Conservation (phyloP, 2,329 filamentous ascomycete genomes). For the Aspergillus neoniger region DNA sequence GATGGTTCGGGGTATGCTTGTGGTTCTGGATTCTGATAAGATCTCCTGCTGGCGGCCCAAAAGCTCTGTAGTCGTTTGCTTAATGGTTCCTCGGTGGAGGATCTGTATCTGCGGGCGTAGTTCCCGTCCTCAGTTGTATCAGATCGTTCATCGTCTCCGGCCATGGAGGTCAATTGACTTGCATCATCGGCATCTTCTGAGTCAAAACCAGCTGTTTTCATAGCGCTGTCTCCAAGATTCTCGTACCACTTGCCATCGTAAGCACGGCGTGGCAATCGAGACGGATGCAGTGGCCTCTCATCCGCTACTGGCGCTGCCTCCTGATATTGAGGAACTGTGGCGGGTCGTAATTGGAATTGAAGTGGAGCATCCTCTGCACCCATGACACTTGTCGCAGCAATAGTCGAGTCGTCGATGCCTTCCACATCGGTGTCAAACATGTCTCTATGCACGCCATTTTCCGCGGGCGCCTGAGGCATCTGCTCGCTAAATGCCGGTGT, state of each 20-base stretch:
- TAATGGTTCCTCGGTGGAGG: conserved; percentile 33
- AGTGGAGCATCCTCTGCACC: conserved; percentile 34
- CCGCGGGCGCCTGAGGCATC: conserved; percentile 18
- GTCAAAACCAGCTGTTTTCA: conserved; percentile 41
- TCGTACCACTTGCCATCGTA: conserved; percentile 36
- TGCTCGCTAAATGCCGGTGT: conserved; percentile 17
- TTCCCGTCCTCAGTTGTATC: conserved; percentile 34
- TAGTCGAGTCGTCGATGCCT: conserved; percentile 46
- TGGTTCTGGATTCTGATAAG: conserved; percentile 24
- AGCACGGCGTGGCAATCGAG: conserved; percentile 28
- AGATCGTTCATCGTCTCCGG: conserved; percentile 34
- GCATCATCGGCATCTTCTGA: conserved; percentile 36
- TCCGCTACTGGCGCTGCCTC: conserved; percentile 22
- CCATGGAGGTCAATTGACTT: conserved; percentile 34
- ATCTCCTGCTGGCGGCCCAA: conserved; percentile 38
- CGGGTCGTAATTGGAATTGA: conserved; percentile 23
- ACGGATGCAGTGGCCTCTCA: conserved; percentile 23
- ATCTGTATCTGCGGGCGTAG: conserved; percentile 29
- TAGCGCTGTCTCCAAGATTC: conserved; percentile 35
- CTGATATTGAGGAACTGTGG: conserved; percentile 22
- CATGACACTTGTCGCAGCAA: conserved; percentile 42
- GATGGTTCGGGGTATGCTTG: conserved; percentile 20
- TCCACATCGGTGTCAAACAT: conserved; percentile 49
- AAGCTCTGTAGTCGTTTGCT: conserved; percentile 43
- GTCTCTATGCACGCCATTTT: conserved; percentile 30